Conservation (phyloP, 345 rosid species). For the Punica granatum region DNA sequence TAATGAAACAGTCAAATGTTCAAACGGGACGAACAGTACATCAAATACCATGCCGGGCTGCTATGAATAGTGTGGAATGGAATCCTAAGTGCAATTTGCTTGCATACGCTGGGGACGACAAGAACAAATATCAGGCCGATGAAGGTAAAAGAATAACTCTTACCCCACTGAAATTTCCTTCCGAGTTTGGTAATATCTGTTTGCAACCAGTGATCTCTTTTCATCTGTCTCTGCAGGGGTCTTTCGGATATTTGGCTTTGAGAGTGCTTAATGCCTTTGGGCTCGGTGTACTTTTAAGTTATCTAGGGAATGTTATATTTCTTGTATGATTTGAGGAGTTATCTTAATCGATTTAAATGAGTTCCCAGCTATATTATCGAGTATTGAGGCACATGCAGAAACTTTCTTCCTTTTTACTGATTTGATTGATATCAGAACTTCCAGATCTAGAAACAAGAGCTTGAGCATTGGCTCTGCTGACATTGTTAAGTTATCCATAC, state of each 20-base stretch:
- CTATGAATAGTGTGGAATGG: conserved; percentile 99
- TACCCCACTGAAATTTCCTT: background rate
- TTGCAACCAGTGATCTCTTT: background rate
- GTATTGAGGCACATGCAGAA: too few species aligned
- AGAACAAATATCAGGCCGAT: conserved; percentile 82
- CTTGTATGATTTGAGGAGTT: too few species aligned
- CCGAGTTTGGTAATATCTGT: background rate
- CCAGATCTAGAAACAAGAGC: background rate
- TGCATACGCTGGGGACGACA: conserved; percentile 98
- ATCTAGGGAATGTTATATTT: background rate
- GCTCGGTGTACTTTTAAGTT: background rate
- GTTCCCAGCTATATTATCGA: too few species aligned
- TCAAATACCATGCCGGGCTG: conserved; percentile 94
- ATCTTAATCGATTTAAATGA: too few species aligned
- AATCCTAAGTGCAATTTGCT: conserved; percentile 88
- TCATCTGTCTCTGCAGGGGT: conserved; percentile 49
- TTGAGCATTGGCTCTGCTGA: background rate
- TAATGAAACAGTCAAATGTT: conserved; percentile 68
- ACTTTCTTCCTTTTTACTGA: conserved; percentile 1
- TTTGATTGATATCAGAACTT: background rate
- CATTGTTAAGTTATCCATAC: background rate
- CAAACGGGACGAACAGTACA: conserved; percentile 77
- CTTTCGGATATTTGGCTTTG: conserved; percentile 85
- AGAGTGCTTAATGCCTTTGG: conserved; percentile 34
- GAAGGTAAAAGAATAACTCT: conserved; percentile 48